Conservation (phyloP, 352 stramenopile genomes). For the Pythium aristosporum region DNA sequence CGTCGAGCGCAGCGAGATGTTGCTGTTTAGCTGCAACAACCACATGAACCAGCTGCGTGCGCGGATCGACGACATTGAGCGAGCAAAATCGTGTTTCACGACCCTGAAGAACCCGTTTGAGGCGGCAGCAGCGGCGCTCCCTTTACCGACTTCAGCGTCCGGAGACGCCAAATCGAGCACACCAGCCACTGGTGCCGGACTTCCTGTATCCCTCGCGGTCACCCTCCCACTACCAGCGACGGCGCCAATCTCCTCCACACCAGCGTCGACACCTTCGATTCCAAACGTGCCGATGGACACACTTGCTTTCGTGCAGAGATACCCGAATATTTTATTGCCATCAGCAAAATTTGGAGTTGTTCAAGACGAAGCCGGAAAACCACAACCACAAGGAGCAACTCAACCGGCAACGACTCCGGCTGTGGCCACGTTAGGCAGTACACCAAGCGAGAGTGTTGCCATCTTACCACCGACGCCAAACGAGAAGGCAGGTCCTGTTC, state of each 20-base stretch:
- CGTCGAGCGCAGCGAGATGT: conserved; percentile 75
- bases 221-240: conserved; percentile 16
- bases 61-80: conserved; percentile 75
- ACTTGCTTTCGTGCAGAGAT: conserved; percentile 44
- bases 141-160: background rate
- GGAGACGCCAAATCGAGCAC: background rate
- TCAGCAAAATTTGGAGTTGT: conserved; percentile 27
- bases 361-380: conserved; percentile 14
- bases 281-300: conserved; percentile 36
- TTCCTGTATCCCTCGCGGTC: conserved; percentile 21
- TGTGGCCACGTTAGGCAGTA: conserved; percentile 3
- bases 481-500: background rate
- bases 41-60: conserved; percentile 75
- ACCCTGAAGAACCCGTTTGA: conserved; percentile 33
- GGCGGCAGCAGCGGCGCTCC: conserved; percentile 14
- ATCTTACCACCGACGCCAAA: background rate
- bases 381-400: conserved; percentile 5
- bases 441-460: background rate
- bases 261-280: conserved; percentile 16
- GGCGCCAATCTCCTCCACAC: conserved; percentile 3
- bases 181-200: background rate
- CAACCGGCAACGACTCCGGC: conserved; percentile 7
- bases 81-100: conserved; percentile 52
- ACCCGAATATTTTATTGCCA: conserved; percentile 63
- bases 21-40: conserved; percentile 75